Evolutionary conservation across 163 green algal genomes (phyloP), one percentile per base, ranked within the genome.

Genomic region (Chlorella variabilis): DNA sequence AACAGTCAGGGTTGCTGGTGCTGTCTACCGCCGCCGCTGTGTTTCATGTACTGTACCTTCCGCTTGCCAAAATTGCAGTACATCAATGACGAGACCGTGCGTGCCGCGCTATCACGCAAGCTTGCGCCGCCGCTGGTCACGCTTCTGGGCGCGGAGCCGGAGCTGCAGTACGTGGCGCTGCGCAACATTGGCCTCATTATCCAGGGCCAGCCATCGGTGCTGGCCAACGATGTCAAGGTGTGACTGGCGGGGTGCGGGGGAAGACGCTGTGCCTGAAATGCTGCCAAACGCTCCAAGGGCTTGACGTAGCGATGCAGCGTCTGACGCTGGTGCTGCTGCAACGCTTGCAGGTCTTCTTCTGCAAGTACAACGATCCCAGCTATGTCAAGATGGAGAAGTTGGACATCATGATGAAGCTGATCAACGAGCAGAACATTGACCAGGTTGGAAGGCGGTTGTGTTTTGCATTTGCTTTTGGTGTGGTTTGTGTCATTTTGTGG

Each of bases 371-470:
- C 84, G 97, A 99, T 90, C 97, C 97, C 34, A 91, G 96, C 77
- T 99, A 99, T 78, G 95, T 99, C 54, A 99, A 99, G 89, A 93
- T 98, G 87, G 96, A 99, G 89, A 99, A 99, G 92, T 92, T 99
- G 80, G 97, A 98, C 83, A 96, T 98, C 85, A 98, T 99, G 95
- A 96, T 98, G 83, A 91, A 89, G 62, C 91, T 99, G 67, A 96
- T 93, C 15, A 94, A 80, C 33, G 92, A 97, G 48, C 85, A 87
- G 34, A 99, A 98, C 87, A 95, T 99, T 77, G 96, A 98, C 85
- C 95, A 98, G 91, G 92, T 92, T 45, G 23, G 79, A n/a, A n/a
- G n/a, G n/a, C n/a, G n/a, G n/a, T 13, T 25, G 5, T 29, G 31
- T 25, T 21, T n/a, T 13, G 1, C 33, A 67, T 11, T 41, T 17